phyloP scores from a whole-genome alignment of 495 filamentous ascomycete species.

The Pyrenula aspistea region DNA sequence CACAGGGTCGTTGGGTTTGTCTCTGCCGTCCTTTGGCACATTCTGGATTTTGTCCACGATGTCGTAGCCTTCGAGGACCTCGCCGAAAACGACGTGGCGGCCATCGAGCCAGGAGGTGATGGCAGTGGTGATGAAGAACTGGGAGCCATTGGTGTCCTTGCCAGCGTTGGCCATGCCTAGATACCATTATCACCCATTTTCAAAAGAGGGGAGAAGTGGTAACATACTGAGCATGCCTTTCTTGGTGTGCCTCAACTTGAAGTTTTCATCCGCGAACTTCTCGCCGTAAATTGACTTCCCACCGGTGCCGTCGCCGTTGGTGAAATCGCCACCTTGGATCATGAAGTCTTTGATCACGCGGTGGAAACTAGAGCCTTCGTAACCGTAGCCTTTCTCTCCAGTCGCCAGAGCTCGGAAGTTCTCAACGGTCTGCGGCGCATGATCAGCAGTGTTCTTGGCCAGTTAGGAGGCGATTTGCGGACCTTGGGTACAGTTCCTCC shows the following conservation, averaged over 20 bases:
- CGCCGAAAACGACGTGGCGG: conserved; percentile 81
- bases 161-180: conserved; percentile 95
- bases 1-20: conserved; percentile 63
- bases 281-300: conserved; percentile 96
- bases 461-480: not conserved
- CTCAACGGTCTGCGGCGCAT: conserved; percentile 58
- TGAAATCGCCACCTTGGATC: conserved; percentile 99
- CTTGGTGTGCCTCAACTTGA: conserved; percentile 86
- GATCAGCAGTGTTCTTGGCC: conserved; percentile 2
- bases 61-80: conserved; percentile 85
- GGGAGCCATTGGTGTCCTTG: conserved; percentile 95
- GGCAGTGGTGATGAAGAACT: conserved; percentile 94
- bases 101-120: conserved; percentile 81
- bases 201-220: not conserved
- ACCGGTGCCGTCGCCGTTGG: conserved; percentile 87
- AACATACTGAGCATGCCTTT: conserved; percentile 49
- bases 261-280: conserved; percentile 97
- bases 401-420: conserved; percentile 98
- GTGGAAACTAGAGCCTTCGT: conserved; percentile 93
- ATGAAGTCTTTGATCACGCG: conserved; percentile 98
- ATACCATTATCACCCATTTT: conserved; percentile 2
- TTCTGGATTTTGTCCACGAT: conserved; percentile 83
- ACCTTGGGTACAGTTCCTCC: conserved; percentile 96
- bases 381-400: conserved; percentile 94
- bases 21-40: conserved; percentile 51